Percentiles rank a stretch among this genome's conserved stretches.
phyloP scores from a whole-genome alignment of 2,329 filamentous ascomycete genomes.

The Boeremia exigua region DNA sequence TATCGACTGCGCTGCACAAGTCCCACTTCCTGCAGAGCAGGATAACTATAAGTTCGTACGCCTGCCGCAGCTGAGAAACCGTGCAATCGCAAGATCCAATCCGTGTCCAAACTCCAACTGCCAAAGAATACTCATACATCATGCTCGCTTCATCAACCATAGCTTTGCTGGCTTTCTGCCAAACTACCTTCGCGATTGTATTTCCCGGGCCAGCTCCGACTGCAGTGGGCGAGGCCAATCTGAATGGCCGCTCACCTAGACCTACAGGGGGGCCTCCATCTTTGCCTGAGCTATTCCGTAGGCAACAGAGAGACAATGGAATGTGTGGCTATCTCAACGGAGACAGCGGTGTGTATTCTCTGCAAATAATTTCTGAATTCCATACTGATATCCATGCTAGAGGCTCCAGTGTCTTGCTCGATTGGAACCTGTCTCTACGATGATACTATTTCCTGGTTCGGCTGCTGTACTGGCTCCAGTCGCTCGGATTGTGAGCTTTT shows the following conservation, averaged over 20 bases:
- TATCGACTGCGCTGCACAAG: background rate
- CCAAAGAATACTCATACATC: background rate
- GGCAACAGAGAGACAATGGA: conserved; percentile 16
- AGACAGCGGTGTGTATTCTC: conserved; percentile 13
- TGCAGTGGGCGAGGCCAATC: conserved; percentile 3
- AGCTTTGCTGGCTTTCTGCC: conserved; percentile 2
- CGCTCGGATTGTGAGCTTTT: conserved; percentile 13
- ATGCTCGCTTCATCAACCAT: background rate
- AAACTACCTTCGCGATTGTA: background rate
- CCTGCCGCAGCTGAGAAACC: background rate
- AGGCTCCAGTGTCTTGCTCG: conserved; percentile 18
- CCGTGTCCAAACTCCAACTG: background rate
- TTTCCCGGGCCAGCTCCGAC: conserved; percentile 13
- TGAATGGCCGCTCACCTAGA: conserved; percentile 19
- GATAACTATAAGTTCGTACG: background rate
- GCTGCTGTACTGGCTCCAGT: conserved; percentile 24
- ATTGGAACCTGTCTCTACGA: conserved; percentile 21
- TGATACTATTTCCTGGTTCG: conserved; percentile 22
- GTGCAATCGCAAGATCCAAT: background rate
- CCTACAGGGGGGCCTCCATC: conserved; percentile 14
- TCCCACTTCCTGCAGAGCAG: background rate
- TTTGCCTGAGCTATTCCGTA: conserved; percentile 19
- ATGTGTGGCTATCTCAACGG: conserved; percentile 25
- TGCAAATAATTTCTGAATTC: too few relatives aligned
- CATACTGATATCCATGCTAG: conserved; percentile 10